Evolutionary conservation across 1,284 basidiomycete species (phyloP).

Genomic region (Serendipita sp.): DNA sequence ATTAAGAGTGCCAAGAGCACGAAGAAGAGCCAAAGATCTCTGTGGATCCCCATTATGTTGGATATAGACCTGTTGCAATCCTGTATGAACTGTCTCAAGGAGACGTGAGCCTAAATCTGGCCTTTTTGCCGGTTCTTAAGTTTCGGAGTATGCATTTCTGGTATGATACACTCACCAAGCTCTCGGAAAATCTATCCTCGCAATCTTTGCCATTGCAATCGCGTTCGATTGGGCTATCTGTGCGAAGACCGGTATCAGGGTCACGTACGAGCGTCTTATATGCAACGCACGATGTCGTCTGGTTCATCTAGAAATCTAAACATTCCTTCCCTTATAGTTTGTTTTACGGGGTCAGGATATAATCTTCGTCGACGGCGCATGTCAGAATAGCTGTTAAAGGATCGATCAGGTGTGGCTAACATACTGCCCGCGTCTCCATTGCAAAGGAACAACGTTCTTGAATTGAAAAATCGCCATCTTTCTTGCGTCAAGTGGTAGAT

Average conservation of each 20-base stretch:
- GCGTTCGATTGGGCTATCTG: slow-evolving; percentile 65
- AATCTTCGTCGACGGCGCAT: background rate
- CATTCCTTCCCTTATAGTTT: slow-evolving; percentile 42
- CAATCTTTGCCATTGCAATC: slow-evolving; percentile 52
- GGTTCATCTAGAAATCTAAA: slow-evolving; percentile 52
- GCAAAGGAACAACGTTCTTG: slow-evolving; percentile 51
- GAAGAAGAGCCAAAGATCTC: slow-evolving; percentile 39
- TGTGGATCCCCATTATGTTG: slow-evolving; percentile 27
- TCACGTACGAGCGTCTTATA: slow-evolving; percentile 9
- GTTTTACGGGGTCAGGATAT: slow-evolving; percentile 10
- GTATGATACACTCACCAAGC: slow-evolving; percentile 35
- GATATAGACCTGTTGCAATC: slow-evolving; percentile 34
- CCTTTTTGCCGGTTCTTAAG: slow-evolving; percentile 32
- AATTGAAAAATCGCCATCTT: slow-evolving; percentile 70
- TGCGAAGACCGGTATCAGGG: background rate
- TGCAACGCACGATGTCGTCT: slow-evolving; percentile 45
- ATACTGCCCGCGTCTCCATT: slow-evolving; percentile 62
- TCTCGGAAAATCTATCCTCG: slow-evolving; percentile 54
- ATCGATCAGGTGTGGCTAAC: slow-evolving; percentile 13
- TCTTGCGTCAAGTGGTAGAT: slow-evolving; percentile 46
- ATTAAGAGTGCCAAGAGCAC: slow-evolving; percentile 48
- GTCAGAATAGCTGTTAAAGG: background rate
- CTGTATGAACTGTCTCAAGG: slow-evolving; percentile 36
- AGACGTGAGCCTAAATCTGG: slow-evolving; percentile 45
- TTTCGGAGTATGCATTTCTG: slow-evolving; percentile 7